A percentile compares a stretch with the other conserved stretches of the same genome.
These are phyloP conservation scores for Thraustotheca clavata DNA, from an alignment of 352 stramenopile species.

Conservation along the genomic window DNA sequence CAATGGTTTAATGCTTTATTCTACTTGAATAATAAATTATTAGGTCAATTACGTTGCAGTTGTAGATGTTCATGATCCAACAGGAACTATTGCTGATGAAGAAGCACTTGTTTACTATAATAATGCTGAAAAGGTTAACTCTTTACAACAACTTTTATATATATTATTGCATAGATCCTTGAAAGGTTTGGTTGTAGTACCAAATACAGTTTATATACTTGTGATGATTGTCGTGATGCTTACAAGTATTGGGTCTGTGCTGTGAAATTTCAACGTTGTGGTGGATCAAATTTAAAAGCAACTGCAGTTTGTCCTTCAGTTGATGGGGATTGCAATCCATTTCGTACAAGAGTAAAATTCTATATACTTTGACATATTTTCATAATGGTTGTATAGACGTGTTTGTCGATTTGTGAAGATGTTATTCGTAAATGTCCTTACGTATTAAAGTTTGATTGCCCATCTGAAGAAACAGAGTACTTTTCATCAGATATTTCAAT, in stretches of 20 bases:
- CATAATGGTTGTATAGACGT: constrained; percentile 39
- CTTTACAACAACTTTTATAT: background rate
- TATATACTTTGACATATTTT: background rate
- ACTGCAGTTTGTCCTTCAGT: constrained; percentile 12
- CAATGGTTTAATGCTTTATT: constrained; percentile 31
- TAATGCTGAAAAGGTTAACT: constrained; percentile 57
- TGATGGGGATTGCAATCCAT: background rate
- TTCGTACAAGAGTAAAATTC: background rate
- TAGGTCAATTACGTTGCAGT: constrained; percentile 62
- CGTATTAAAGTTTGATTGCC: constrained; percentile 78
- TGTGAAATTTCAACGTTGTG: constrained; percentile 76
- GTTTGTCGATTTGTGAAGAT: constrained; percentile 76
- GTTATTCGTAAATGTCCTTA: constrained; percentile 79
- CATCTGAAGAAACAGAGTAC: constrained; percentile 52
- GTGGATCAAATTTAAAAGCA: background rate
- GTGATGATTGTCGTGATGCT: constrained; percentile 74
- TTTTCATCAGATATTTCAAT: constrained; percentile 59
- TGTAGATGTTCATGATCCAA: constrained; percentile 42
- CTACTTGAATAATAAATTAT: background rate
- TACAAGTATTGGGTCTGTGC: constrained; percentile 87
- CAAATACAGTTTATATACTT: constrained; percentile 74
- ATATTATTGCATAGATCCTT: constrained; percentile 24
- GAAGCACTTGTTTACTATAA: constrained; percentile 69
- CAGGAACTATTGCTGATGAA: constrained; percentile 41
- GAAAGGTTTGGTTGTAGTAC: constrained; percentile 72